Evolutionary conservation across 352 stramenopile species (phyloP).

Genomic region (Phytophthora nicotianae): DNA sequence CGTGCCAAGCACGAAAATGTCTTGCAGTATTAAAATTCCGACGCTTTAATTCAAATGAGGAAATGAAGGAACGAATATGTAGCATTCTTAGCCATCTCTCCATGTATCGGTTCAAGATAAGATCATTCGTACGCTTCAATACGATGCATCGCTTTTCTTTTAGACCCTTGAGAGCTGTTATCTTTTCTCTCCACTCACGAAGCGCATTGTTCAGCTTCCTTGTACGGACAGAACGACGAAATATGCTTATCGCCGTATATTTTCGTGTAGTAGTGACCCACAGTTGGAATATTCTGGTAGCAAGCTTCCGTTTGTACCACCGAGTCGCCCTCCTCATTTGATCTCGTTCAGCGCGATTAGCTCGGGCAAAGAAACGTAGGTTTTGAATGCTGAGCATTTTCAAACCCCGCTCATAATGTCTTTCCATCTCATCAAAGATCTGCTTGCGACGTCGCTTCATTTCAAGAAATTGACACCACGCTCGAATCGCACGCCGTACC

Average conservation of each 20-base stretch:
- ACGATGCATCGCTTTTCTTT: conserved; percentile 6
- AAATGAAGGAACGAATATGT: conserved; percentile 8
- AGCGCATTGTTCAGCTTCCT: conserved; percentile 11
- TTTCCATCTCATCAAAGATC: conserved; percentile 7
- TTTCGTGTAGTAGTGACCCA: conserved; percentile 13
- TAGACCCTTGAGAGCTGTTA: not conserved
- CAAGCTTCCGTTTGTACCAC: conserved; percentile 24
- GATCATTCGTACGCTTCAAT: conserved; percentile 9
- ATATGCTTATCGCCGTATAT: not conserved
- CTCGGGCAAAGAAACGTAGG: conserved; percentile 2
- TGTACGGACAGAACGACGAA: conserved; percentile 3
- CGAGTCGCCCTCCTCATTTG: conserved; percentile 6
- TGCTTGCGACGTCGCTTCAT: conserved; percentile 15
- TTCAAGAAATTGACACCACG: conserved; percentile 16
- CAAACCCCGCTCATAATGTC: conserved; percentile 12
- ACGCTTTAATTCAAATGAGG: conserved; percentile 6
- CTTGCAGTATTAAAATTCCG: conserved; percentile 8
- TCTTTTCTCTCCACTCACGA: conserved; percentile 5
- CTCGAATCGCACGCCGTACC: conserved; percentile 13
- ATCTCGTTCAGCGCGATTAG: conserved; percentile 3
- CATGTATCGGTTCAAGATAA: conserved; percentile 9
- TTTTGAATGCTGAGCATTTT: conserved; percentile 9
- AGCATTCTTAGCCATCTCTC: conserved; percentile 17
- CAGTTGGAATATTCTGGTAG: conserved; percentile 1
- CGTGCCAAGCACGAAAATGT: conserved; percentile 25